Evolutionary conservation across 169 alveolate genomes (phyloP).

Genomic region (Babesia divergens): DNA sequence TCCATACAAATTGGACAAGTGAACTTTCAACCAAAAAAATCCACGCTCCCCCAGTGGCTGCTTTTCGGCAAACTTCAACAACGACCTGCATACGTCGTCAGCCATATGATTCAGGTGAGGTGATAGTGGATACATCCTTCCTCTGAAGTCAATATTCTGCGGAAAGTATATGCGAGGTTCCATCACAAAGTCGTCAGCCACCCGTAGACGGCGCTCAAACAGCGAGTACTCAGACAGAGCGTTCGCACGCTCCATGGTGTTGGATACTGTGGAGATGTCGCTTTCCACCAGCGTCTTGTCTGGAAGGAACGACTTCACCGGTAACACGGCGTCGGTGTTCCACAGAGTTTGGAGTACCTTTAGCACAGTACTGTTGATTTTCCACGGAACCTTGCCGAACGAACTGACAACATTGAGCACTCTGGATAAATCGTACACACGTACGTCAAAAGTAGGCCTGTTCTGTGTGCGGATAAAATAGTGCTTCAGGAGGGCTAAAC

Average conservation of each 20-base stretch:
- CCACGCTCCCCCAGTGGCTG: constrained; percentile 90
- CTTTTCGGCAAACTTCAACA: constrained; percentile 88
- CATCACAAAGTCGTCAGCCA: constrained; percentile 82
- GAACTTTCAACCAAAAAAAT: constrained; percentile 92
- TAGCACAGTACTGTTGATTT: constrained; percentile 60
- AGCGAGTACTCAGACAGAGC: constrained; percentile 70
- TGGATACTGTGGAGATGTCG: neutral
- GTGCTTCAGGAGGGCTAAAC: constrained; percentile 64
- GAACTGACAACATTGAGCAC: constrained; percentile 62
- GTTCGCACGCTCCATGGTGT: constrained; percentile 59
- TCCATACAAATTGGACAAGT: constrained; percentile 90
- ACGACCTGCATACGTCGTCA: constrained; percentile 92
- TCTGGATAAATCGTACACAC: constrained; percentile 68
- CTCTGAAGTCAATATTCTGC: constrained; percentile 95
- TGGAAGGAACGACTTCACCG: constrained; percentile 37
- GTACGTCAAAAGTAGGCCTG: constrained; percentile 64
- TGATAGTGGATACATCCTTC: constrained; percentile 95
- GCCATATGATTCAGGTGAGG: constrained; percentile 93
- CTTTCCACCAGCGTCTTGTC: constrained; percentile 18
- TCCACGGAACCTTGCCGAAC: constrained; percentile 72
- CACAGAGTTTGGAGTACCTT: constrained; percentile 53
- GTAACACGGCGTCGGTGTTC: constrained; percentile 49
- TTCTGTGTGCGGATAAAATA: constrained; percentile 69
- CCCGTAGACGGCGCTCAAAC: constrained; percentile 72
- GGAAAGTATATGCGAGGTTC: constrained; percentile 90